Conservation (phyloP, 495 filamentous ascomycete species). For the Trypethelium eluteriae region DNA sequence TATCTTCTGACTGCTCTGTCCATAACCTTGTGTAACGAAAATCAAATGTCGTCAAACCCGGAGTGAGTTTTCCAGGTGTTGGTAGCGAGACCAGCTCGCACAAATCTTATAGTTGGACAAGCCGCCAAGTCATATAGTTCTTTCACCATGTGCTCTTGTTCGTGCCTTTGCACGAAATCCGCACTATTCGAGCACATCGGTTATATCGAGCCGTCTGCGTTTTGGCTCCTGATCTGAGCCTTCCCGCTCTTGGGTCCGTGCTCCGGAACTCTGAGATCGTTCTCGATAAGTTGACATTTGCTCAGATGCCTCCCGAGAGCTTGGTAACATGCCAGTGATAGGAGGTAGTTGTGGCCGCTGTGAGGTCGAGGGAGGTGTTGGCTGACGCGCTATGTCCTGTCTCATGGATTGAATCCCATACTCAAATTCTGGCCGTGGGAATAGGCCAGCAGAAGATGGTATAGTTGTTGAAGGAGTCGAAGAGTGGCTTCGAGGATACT, state of each 20-base stretch:
- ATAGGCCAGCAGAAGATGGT: not conserved
- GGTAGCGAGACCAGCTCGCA: slow-evolving; percentile 9
- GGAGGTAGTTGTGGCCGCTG: slow-evolving; percentile 1
- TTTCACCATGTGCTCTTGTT: not conserved
- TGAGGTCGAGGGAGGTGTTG: not conserved
- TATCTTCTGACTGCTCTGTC: not conserved
- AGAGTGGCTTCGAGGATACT: slow-evolving; percentile 2
- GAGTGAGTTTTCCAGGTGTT: not conserved
- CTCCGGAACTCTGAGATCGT: not conserved
- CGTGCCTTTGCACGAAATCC: not conserved
- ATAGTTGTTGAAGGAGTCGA: not conserved
- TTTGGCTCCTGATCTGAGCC: not conserved
- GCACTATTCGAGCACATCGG: slow-evolving; percentile 8
- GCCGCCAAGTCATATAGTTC: not conserved
- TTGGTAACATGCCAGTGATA: not conserved
- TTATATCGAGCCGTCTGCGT: slow-evolving; percentile 13
- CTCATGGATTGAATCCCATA: not conserved
- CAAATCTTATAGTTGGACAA: not conserved
- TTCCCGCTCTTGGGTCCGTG: not conserved
- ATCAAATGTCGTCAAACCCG: not conserved
- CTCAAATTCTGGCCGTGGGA: not conserved
- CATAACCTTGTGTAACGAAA: not conserved
- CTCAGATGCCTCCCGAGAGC: slow-evolving; percentile 3
- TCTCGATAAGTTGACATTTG: not conserved
- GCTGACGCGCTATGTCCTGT: not conserved